Evolutionary conservation across 306 rosid species (phyloP), one percentile per base, ranked within the genome.

Genomic region (Ceratonia siliqua): DNA sequence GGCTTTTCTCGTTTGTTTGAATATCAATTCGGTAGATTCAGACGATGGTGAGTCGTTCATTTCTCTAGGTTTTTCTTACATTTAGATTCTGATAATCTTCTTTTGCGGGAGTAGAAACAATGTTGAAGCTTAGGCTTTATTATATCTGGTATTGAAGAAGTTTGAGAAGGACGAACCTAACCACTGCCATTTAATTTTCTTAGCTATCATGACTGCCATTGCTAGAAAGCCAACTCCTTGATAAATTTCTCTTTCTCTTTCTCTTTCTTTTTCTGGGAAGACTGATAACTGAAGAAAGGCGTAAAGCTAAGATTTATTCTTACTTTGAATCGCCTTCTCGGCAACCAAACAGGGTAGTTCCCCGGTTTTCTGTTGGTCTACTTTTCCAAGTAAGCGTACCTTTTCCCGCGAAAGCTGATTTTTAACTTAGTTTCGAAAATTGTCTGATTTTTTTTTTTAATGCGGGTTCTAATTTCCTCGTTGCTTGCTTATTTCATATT

Each of bases 11-110:
- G 39, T 79, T 48, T 83, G 66, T 75, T 55, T 74, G 70, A 86
- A 77, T 86, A 72, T 84, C 56, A 81, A 67, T 48, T 70, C 80
- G 4, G 97, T 77, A 77, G 85, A 80, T 42, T 90, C 99, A 7
- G 91, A 82, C 30, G 96, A 92, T 57, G 98, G 99, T 95, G 85
- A 90, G 98, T 74, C 5, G 8, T 71, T 43, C 50, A 7, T 32
- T 33, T 76, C 48, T 58, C 43, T 43, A 27, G 42, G 62, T 42
- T 57, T n/a, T 32, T 68, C 10, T 27, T 49, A 24, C 62, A 35
- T 64, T 74, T 61, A 72, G 53, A 41, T 49, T 43, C 39, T 27
- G 27, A 62, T 38, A 66, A 64, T 43, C 21, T 22, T 50, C 30
- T 33, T 11, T 39, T 22, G 13, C 33, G 64, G n/a, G 52, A 72